A percentile compares a stretch with the other conserved stretches of the same genome.
Evolutionary conservation across 2,329 filamentous ascomycete genomes (phyloP).

Genomic region (Penicillium sp.): DNA sequence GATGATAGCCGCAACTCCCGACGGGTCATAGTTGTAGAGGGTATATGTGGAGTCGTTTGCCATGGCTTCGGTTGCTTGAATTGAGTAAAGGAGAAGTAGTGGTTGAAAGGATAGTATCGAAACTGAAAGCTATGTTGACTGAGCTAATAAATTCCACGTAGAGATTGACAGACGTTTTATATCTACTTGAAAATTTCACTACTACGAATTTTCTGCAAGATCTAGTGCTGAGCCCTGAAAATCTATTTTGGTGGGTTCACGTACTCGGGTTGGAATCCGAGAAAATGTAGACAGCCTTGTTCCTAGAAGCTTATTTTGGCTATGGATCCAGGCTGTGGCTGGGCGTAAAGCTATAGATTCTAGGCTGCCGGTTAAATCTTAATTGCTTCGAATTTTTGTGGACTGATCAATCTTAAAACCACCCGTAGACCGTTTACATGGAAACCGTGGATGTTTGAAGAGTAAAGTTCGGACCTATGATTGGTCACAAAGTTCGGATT

Average conservation of each 20-base stretch:
- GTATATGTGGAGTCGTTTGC: neutral
- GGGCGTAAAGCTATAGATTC: neutral
- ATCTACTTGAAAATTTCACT: neutral
- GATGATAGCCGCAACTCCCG: neutral
- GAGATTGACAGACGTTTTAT: neutral
- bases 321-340: neutral
- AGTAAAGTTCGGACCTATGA: neutral
- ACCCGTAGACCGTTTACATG: too few species aligned
- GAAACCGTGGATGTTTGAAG: neutral
- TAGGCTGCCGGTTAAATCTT: neutral
- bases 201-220: neutral
- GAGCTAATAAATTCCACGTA: neutral
- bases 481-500: neutral
- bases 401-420: too few species aligned
- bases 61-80: neutral
- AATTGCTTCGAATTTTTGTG: too few species aligned
- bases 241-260: neutral
- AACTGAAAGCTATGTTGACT: neutral
- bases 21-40: conserved; percentile 1
- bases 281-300: neutral
- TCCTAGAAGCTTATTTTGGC: neutral
- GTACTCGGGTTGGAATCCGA: conserved; percentile 1
- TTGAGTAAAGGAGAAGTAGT: neutral
- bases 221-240: neutral
- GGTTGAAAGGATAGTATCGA: neutral